These are phyloP conservation scores for Cyclospora cayetanensis DNA, from an alignment of 169 alveolate genomes.

Conservation along the genomic window DNA sequence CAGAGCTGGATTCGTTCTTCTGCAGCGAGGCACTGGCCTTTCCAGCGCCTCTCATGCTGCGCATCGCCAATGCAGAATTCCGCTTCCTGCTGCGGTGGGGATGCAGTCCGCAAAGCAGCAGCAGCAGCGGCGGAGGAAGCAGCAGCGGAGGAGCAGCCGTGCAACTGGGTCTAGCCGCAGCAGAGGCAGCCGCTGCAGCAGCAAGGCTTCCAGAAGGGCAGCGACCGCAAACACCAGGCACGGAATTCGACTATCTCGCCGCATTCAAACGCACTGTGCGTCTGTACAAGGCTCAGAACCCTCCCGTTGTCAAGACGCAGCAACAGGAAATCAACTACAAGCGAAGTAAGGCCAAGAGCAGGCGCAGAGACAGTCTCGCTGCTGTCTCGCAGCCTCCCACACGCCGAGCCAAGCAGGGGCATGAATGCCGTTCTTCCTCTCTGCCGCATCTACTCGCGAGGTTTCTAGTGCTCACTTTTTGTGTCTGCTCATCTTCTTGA, in stretches of 20 bases:
- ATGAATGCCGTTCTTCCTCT: neutral
- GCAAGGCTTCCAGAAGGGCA: neutral
- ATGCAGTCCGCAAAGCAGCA: neutral
- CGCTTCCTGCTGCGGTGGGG: constrained; percentile 12
- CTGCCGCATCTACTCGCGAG: neutral
- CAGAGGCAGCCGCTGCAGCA: neutral
- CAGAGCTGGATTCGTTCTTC: constrained; percentile 36
- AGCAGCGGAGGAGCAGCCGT: neutral
- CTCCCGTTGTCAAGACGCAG: neutral
- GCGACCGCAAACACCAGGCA: neutral
- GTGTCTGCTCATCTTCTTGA: neutral
- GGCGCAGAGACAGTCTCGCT: neutral
- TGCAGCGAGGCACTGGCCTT: neutral
- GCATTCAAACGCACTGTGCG: neutral
- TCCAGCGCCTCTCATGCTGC: constrained; percentile 36
- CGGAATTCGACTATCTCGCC: neutral
- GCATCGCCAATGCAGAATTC: constrained; percentile 63
- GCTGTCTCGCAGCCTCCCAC: neutral
- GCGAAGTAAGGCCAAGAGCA: neutral
- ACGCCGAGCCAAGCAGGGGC: neutral
- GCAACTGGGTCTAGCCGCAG: neutral
- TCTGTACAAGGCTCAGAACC: neutral
- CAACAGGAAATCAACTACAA: constrained; percentile 28
- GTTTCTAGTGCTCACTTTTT: neutral
- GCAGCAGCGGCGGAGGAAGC: constrained; percentile 32